phyloP scores from a whole-genome alignment of 1,139 yeast species.

The Kazachstania sp. region DNA sequence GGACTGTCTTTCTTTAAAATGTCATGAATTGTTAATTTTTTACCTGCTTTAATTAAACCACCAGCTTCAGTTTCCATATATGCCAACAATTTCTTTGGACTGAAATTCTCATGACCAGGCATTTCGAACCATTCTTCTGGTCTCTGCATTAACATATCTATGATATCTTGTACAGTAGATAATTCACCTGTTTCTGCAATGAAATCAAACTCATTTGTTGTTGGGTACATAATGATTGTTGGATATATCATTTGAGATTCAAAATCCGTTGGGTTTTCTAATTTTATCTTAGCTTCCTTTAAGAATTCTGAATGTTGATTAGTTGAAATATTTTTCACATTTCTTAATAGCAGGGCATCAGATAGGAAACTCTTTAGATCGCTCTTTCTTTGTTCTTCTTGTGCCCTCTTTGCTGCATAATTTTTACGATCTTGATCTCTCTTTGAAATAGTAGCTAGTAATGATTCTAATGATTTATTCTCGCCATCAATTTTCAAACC shows the following conservation, averaged over 20 bases:
- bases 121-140: slow-evolving; percentile 67
- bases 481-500: slow-evolving; percentile 55
- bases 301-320: slow-evolving; percentile 38
- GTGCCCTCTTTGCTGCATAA: slow-evolving; percentile 21
- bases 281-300: slow-evolving; percentile 34
- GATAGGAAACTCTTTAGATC: slow-evolving; percentile 33
- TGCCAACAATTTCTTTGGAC: slow-evolving; percentile 52
- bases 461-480: slow-evolving; percentile 44
- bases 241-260: slow-evolving; percentile 78
- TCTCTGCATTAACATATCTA: slow-evolving; percentile 49
- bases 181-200: slow-evolving; percentile 67
- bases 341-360: slow-evolving; percentile 50
- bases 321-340: slow-evolving; percentile 42
- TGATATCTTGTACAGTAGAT: slow-evolving; percentile 50
- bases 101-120: slow-evolving; percentile 53
- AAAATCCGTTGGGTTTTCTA: slow-evolving; percentile 66
- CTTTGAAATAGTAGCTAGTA: slow-evolving; percentile 36
- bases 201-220: slow-evolving; percentile 76
- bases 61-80: slow-evolving; percentile 78
- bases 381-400: slow-evolving; percentile 21
- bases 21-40: slow-evolving; percentile 57
- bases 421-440: slow-evolving; percentile 32
- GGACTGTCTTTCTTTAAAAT: slow-evolving; percentile 58
- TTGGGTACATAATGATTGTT: slow-evolving; percentile 75
- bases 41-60: slow-evolving; percentile 80